Evolutionary conservation across 2,329 filamentous ascomycete species (phyloP), one percentile per base, ranked within the genome.

Genomic region (Apiospora saccharicola): DNA sequence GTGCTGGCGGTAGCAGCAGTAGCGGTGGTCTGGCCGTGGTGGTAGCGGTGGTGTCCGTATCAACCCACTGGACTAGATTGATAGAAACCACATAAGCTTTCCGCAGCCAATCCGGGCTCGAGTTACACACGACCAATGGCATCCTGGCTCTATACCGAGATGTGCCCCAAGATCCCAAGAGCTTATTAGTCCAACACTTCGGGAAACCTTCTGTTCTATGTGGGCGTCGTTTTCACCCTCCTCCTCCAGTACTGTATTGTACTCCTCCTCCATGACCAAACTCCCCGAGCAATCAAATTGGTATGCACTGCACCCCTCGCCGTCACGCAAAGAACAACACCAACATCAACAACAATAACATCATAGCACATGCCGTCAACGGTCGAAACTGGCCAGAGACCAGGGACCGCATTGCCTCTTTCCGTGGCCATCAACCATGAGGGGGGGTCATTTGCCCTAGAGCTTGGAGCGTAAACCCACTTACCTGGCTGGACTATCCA

Each of bases 81-180:
- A 57, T 26, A 34, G 24, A 57, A 30, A 30, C 26, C 26, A 70
- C 51, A 71, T 73, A 71, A 73, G 72, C 70, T 73, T 70, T 46
- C 41, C 68, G 41, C 67, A 68, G 46, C 70, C 73, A 72, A 74
- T 74, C 71, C 69, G 41, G 51, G 71, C 71, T 64, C 68, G 41
- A 46, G 69, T 49, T 44, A 44, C 70, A 69, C 53, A 67, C 43
- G 61, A 61, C 73, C 73, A 72, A 73, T 69, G 57, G 47, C 16
- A 71, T 67, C 71, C 71, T 49, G 68, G 72, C 51, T 72, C 70
- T 71, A 73, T 72, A 72, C 73, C 71, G 71, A 74, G 71, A 74
- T 70, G 71, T 71, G 73, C 71, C 61, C 71, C 69, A 47, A 72
- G 70, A 73, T 73, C 69, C 47, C 51, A 47, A 44, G 46, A 70